Percentiles rank a stretch among this genome's conserved stretches.
These are phyloP conservation scores for Phytophthora tentaculata DNA, from an alignment of 352 stramenopile species.

Conservation along the genomic window DNA sequence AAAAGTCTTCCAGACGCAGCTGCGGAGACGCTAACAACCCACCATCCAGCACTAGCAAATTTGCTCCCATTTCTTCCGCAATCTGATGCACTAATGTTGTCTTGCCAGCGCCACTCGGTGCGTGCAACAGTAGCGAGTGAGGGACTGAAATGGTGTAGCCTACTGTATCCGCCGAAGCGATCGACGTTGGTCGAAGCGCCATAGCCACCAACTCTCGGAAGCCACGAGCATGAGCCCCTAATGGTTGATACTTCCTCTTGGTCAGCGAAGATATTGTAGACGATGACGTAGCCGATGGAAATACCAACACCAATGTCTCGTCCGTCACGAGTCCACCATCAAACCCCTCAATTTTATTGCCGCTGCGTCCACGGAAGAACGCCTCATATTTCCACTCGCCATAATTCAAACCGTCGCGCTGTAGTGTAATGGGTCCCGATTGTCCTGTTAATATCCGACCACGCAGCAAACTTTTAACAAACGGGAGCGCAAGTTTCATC, in stretches of 20 bases:
- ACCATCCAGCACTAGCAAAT: slow-evolving; percentile 70
- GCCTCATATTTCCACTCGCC: slow-evolving; percentile 60
- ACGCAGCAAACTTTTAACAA: slow-evolving; percentile 65
- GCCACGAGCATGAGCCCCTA: slow-evolving; percentile 47
- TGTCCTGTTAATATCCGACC: slow-evolving; percentile 40
- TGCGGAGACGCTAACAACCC: slow-evolving; percentile 62
- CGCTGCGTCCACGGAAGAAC: slow-evolving; percentile 44
- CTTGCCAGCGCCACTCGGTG: slow-evolving; percentile 73
- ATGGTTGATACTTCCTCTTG: slow-evolving; percentile 24
- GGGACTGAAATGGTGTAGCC: slow-evolving; percentile 18
- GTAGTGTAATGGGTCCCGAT: slow-evolving; percentile 40
- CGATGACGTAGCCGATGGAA: slow-evolving; percentile 44
- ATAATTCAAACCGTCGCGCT: slow-evolving; percentile 65
- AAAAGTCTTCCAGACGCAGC: slow-evolving; percentile 64
- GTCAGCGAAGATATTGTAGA: background rate
- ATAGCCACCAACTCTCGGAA: slow-evolving; percentile 42
- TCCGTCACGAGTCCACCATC: slow-evolving; percentile 59
- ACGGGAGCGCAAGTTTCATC: slow-evolving; percentile 48
- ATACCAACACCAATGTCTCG: slow-evolving; percentile 66
- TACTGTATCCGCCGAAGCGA: background rate
- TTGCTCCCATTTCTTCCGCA: slow-evolving; percentile 52
- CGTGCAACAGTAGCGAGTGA: slow-evolving; percentile 68
- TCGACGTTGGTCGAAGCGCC: slow-evolving; percentile 5
- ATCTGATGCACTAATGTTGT: slow-evolving; percentile 68
- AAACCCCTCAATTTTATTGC: slow-evolving; percentile 5